Conservation (phyloP, 2,329 filamentous ascomycete genomes). For the Huntiella abstrusa region DNA sequence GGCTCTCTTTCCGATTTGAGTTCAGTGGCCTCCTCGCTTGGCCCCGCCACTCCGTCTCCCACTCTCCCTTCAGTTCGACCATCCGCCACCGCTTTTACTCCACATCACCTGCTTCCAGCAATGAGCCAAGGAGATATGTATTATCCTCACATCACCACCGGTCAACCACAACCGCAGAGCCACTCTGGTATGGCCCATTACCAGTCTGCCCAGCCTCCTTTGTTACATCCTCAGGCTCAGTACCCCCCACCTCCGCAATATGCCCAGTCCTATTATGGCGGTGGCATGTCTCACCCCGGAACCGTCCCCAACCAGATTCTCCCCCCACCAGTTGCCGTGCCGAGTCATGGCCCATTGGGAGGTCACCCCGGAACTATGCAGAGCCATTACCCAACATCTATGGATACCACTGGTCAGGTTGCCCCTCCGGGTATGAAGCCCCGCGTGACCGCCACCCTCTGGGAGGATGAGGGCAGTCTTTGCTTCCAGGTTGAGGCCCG, state of each 20-base stretch:
- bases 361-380: constrained; percentile 37
- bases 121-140: constrained; percentile 93
- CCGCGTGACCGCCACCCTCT: constrained; percentile 83
- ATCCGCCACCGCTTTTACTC: constrained; percentile 23
- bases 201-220: constrained; percentile 55
- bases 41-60: constrained; percentile 62
- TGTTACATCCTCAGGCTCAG: constrained; percentile 52
- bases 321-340: constrained; percentile 34
- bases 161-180: constrained; percentile 55
- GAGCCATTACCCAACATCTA: constrained; percentile 33
- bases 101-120: constrained; percentile 27
- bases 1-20: constrained; percentile 37
- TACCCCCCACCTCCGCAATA: constrained; percentile 49
- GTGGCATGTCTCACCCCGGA: constrained; percentile 52
- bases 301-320: constrained; percentile 52
- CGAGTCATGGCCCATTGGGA: constrained; percentile 20
- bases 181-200: constrained; percentile 48
- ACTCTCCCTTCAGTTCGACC: constrained; percentile 29
- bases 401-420: constrained; percentile 79
- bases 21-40: constrained; percentile 32
- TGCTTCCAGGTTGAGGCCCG: constrained; percentile 97
- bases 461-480: constrained; percentile 94
- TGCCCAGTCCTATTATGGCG: constrained; percentile 53
- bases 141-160: constrained; percentile 63
- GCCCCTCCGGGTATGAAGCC: constrained; percentile 92